Base-by-base conservation (phyloP, 495 filamentous ascomycete genomes). In the Collariella sp. region DNA sequence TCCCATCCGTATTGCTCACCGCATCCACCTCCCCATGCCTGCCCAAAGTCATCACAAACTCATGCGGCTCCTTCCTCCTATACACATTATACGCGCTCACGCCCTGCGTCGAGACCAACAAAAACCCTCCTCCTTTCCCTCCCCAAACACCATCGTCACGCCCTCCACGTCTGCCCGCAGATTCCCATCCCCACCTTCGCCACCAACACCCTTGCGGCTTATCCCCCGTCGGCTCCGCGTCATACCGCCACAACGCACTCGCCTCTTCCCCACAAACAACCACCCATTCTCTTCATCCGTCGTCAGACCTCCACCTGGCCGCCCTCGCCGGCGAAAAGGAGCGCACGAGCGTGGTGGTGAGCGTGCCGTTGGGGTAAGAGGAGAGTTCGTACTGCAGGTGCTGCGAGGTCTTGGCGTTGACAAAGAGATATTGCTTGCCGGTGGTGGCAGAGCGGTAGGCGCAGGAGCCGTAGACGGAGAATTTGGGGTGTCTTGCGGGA, bases 41-140 rank as follows among this genome's bases (percentile, higher is more conserved):
- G 7, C 34, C 31, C 39, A 55, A 55, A 5, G 41, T 46, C 42
- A 41, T 29, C 12, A 55, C 44, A 41, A 46, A 55, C 52, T 48
- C 43, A n/a, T 55, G 52, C 52, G 52, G 52, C 24, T 19, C 44
- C 43, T 13, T 1, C 4, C 52, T 31, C 18, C 23, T 22, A 7
- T 55, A 55, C 18, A 55, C 44, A n/a, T 55, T 55, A 23, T 47
- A 55, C 52, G 20, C 52, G 44, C 52, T 55, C 20, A 55, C 52
- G 9, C 52, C 52, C 44, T 55, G 52, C 1, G 13, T 46, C 33
- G 52, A 55, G 0, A 55, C 52, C 0, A 55, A 0, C 0, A 55
- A 1, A 4, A 46, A 47, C 52, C 52, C 52, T 55, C 44, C 1
- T 55, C 43, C 34, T 7, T 22, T 7, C 12, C 41, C 34, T 20